Evolutionary conservation across 169 alveolate species (phyloP).

Genomic region (Cyclospora cayetanensis): DNA sequence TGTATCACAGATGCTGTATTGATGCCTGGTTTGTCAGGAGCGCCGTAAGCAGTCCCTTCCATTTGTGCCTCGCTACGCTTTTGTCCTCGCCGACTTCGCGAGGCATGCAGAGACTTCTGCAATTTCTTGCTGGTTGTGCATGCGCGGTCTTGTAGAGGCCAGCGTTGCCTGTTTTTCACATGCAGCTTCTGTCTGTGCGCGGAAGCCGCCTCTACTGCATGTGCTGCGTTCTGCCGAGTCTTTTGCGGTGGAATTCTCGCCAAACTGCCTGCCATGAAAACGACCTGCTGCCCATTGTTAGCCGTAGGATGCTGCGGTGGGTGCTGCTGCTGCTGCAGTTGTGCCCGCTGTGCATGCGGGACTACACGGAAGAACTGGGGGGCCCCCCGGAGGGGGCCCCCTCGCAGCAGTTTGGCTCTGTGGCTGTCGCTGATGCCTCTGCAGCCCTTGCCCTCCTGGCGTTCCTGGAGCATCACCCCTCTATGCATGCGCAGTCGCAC

Average conservation of each 20-base stretch:
- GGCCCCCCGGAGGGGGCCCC: neutral
- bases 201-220: too few species aligned
- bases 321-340: slow-evolving; percentile 6
- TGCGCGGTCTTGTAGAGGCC: too few species aligned
- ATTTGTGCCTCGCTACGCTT: neutral
- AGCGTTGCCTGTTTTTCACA: too few species aligned
- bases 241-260: too few species aligned
- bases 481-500: neutral
- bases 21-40: slow-evolving; percentile 21
- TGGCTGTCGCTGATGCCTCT: neutral
- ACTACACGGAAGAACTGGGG: slow-evolving; percentile 1
- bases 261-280: too few species aligned
- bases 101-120: too few species aligned
- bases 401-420: neutral
- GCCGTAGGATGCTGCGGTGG: too few species aligned
- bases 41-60: neutral
- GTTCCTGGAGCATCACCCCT: neutral
- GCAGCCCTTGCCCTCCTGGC: neutral
- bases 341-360: slow-evolving; percentile 22
- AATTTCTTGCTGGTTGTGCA: too few species aligned
- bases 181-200: too few species aligned
- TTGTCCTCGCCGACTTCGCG: too few species aligned
- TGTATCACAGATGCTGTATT: slow-evolving; percentile 1
- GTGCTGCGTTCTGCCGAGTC: neutral
- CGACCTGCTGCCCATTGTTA: too few species aligned